Evolutionary conservation across 2,329 filamentous ascomycete genomes (phyloP).

Genomic region (Pestalotiopsis sp.): DNA sequence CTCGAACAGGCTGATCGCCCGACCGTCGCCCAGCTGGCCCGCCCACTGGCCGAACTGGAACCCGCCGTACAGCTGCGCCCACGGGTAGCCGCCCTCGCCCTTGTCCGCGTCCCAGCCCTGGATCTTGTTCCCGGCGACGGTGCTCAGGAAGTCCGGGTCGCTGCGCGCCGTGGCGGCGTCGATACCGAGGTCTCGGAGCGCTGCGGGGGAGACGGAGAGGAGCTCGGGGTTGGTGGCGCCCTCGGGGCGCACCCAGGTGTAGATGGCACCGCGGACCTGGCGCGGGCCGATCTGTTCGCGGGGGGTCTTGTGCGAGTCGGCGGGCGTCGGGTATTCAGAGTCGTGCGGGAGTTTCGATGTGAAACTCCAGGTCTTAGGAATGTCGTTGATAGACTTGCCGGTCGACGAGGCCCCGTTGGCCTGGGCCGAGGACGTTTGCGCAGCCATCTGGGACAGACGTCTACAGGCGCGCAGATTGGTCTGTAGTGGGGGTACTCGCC

Average conservation of each 20-base stretch:
- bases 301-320: conserved; percentile 78
- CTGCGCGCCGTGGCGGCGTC: conserved; percentile 62
- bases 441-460: conserved; percentile 34
- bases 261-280: conserved; percentile 82
- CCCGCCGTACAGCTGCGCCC: conserved; percentile 98
- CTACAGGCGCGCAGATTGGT: conserved; percentile 3
- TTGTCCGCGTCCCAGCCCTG: conserved; percentile 75
- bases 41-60: conserved; percentile 86
- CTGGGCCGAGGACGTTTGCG: conserved; percentile 30
- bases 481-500: conserved; percentile 23
- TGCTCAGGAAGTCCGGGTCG: conserved; percentile 73
- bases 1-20: conserved; percentile 94
- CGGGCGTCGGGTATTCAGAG: conserved; percentile 76
- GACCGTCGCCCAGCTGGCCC: conserved; percentile 90
- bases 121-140: conserved; percentile 82
- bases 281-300: conserved; percentile 78
- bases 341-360: conserved; percentile 76
- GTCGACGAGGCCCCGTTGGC: conserved; percentile 9
- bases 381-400: conserved; percentile 46
- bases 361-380: conserved; percentile 69
- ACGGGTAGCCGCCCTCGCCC: conserved; percentile 77
- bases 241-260: conserved; percentile 88
- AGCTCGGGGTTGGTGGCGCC: conserved; percentile 73
- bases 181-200: conserved; percentile 81
- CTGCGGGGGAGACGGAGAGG: conserved; percentile 77